Evolutionary conservation across 352 stramenopile genomes (phyloP), one percentile per base, ranked within the genome.

Genomic region (Pythium sp.): DNA sequence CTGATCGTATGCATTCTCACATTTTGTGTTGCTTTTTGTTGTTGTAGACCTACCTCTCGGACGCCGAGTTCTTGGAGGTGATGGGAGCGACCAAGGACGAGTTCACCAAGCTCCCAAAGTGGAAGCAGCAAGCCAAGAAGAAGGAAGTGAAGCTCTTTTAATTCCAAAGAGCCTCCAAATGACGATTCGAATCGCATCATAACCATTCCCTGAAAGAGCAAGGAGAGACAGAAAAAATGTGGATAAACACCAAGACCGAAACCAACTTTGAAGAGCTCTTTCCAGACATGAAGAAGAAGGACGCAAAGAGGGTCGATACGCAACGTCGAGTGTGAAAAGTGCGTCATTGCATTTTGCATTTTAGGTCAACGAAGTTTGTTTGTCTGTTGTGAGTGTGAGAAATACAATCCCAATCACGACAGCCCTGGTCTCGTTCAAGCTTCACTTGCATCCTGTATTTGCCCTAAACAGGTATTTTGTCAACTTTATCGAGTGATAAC

Each of bases 111-210:
- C 71, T 94, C 20, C 81, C 89, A 46, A 94, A 95, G 75, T 97
- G 90, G 90, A 91, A 92, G 78, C 81, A 92, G 72, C 81, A 93
- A 64, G 79, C 80, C 43, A 91, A 92, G 77, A 97, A 97, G 83
- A 95, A 95, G 78, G 82, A 93, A 22, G 74, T 82, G 9, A 78
- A 85, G 34, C 77, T 97, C 51, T 97, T 97, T 73, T 97, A 87
- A 91, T 14, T 7, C 38, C 2, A 14, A 47, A 18, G 38, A 47
- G 14, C 38, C 20, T 47, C 14, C 38, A 47, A 47, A 47, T 47
- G 38, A 47, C 38, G 38, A 47, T 47, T 47, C 38, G 38, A 47
- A 47, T 47, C 46, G 46, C 46, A 54, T 32, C 38, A 8, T 36
- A 28, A 12, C 8, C 18, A 9, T 43, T 4, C 41, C 4, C 0